Evolutionary conservation across 164 flowering plant genomes (phyloP).

Genomic region (Liquidambar formosana): DNA sequence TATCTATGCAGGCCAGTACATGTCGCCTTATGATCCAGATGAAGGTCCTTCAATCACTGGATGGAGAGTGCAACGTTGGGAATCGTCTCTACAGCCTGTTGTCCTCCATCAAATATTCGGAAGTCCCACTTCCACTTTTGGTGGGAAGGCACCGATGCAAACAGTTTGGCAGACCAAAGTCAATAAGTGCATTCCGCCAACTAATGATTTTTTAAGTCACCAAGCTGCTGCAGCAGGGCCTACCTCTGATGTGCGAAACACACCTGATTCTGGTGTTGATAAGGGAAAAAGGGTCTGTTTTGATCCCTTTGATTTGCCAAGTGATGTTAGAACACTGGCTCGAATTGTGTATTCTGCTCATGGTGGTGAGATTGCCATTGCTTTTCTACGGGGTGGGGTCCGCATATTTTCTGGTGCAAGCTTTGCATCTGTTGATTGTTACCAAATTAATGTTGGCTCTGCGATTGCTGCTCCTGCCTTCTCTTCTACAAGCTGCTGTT

Average conservation of each 20-base stretch:
- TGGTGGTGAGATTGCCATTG: constrained; percentile 98
- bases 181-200: constrained; percentile 78
- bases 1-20: constrained; percentile 85
- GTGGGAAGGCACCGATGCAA: constrained; percentile 95
- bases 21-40: constrained; percentile 99
- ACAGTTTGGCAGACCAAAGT: constrained; percentile 96
- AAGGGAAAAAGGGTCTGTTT: constrained; percentile 62
- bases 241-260: constrained; percentile 41
- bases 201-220: constrained; percentile 53
- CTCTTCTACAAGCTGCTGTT: constrained; percentile 97
- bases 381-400: constrained; percentile 89
- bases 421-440: constrained; percentile 83
- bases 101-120: constrained; percentile 97
- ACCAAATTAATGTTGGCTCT: constrained; percentile 83
- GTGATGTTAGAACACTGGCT: constrained; percentile 90
- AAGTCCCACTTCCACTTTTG: constrained; percentile 80
- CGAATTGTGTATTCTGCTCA: constrained; percentile 92
- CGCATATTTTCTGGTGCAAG: constrained; percentile 91
- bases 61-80: constrained; percentile 99
- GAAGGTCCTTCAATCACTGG: constrained; percentile 99
- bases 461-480: constrained; percentile 98
- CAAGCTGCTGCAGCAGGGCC: constrained; percentile 42
- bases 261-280: constrained; percentile 45
- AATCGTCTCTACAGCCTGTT: constrained; percentile 92
- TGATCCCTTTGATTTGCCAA: constrained; percentile 94